phyloP scores from a whole-genome alignment of 768 basidiomycete species.

The Termitomyces sp. region DNA sequence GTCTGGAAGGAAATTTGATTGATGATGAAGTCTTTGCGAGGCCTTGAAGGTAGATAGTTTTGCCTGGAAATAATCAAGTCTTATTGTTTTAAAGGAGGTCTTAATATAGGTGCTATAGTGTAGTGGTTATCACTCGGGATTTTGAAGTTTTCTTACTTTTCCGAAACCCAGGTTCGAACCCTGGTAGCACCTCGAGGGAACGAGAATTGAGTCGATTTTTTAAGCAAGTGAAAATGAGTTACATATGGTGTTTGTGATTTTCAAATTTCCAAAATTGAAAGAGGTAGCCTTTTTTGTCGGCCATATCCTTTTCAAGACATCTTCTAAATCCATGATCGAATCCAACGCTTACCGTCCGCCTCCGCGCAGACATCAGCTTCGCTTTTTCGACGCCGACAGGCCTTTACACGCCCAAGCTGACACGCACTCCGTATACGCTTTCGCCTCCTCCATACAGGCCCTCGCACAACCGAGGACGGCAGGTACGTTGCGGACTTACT shows the following conservation, averaged over 20 bases:
- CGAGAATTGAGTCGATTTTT: too few species aligned
- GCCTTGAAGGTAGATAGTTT: constrained; percentile 32
- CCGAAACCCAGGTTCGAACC: constrained; percentile 18
- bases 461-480: constrained; percentile 63
- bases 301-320: too few species aligned
- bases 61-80: not conserved
- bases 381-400: constrained; percentile 81
- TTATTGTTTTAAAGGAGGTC: not conserved
- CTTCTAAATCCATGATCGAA: too few species aligned
- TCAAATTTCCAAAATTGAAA: too few species aligned
- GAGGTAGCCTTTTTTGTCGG: too few species aligned
- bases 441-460: constrained; percentile 59
- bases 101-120: constrained; percentile 8
- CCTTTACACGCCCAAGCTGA: constrained; percentile 67
- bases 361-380: constrained; percentile 68
- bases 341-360: constrained; percentile 70
- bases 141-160: constrained; percentile 1
- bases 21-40: constrained; percentile 16
- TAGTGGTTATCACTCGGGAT: constrained; percentile 17
- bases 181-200: constrained; percentile 9
- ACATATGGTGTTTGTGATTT: too few species aligned
- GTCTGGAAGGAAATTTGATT: not conserved
- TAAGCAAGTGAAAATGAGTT: too few species aligned
- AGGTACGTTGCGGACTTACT: constrained; percentile 61
- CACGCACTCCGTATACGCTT: constrained; percentile 49